Evolutionary conservation across 2,329 filamentous ascomycete species (phyloP), one percentile per base, ranked within the genome.

Genomic region (Sarocladium oryzae): DNA sequence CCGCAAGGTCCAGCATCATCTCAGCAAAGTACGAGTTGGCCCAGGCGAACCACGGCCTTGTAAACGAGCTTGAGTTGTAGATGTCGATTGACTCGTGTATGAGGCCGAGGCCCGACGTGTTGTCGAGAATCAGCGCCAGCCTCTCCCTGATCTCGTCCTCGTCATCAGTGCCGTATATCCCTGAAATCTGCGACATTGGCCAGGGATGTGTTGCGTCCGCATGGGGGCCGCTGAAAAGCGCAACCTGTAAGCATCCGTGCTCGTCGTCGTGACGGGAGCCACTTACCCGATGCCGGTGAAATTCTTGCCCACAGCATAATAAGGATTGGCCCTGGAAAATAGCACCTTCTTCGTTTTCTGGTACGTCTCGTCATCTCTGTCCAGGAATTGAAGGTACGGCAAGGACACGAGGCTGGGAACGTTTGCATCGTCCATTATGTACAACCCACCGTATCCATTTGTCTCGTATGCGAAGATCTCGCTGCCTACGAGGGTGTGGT

Each of bases 261-360:
- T 13, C n/a, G 3, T 24, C 18, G 32, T 10, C 30, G 30, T 20
- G 18, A 21, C 16, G 18, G 8, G 16, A 5, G 9, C 21, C 18
- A 45, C 61, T 53, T 52, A 62, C 60, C 61, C 60, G 30, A 62
- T 58, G 3, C 61, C 60, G 11, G 52, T 53, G n/a, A 60, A 63
- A 3, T 50, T 48, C 43, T 56, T 51, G 15, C 61, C 59, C 8
- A 48, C 56, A 0, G 58, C 60, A 58, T 79, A 95, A 66, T 93
- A 95, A 0, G 89, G 88, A 60, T 96, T 95, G 0, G 81, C 80
- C 51, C 80, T 79, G 52, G 81, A 80, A 20, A 95, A 77, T 53
- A 93, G 82, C 77, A 91, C 92, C 51, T 78, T 77, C 52, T 90
- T 79, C 0, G 89, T 95, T 63, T 88, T 89, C 61, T 85, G 79